Evolutionary conservation across 225 moss, liverwort and hornwort genomes (phyloP), one percentile per base, ranked within the genome.

Genomic region (Climacium dendroides): DNA sequence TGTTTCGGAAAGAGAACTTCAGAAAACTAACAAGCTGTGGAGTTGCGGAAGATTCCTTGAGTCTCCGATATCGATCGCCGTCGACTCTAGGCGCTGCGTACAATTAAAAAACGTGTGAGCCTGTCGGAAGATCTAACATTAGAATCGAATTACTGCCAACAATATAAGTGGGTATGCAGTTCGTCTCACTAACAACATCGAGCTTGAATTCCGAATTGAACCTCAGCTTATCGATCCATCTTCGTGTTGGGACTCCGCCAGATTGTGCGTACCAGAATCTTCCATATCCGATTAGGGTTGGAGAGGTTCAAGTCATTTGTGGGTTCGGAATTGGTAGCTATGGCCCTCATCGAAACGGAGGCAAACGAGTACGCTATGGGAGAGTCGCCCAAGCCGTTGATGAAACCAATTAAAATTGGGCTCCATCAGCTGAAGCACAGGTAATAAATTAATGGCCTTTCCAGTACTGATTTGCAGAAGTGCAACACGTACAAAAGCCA

Each of bases 351-450:
- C 22, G 79, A 50, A 57, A 35, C 14, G 34, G 86, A 88, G 78
- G 83, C 54, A 48, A 74, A 47, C 75, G 71, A 63, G 81, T 26
- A 75, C 45, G 76, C 69, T 22, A 34, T 69, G 86, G 91, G 60
- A 13, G 78, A 82, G 35, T 30, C 59, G 89, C 54, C 48, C 25
- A 87, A 78, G 78, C 69, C 60, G 84, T 81, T 92, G 37, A 84
- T 90, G 90, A 89, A 82, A 55, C 85, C 87, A 37, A 39, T 89
- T 22, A 88, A 81, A 87, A 65, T 92, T 77, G 87, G 92, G 78
- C 48, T 79, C 45, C 39, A 73, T 85, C 87, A 78, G 78, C 73
- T 90, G 59, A 85, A 81, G 87, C 92, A 92, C 85, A 89, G 92
- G 92, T 87, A 60, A 72, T 29, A 57, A 60, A n/a, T n/a, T n/a